phyloP scores from a whole-genome alignment of 495 filamentous ascomycete genomes.

The Aspergillus baeticus region DNA sequence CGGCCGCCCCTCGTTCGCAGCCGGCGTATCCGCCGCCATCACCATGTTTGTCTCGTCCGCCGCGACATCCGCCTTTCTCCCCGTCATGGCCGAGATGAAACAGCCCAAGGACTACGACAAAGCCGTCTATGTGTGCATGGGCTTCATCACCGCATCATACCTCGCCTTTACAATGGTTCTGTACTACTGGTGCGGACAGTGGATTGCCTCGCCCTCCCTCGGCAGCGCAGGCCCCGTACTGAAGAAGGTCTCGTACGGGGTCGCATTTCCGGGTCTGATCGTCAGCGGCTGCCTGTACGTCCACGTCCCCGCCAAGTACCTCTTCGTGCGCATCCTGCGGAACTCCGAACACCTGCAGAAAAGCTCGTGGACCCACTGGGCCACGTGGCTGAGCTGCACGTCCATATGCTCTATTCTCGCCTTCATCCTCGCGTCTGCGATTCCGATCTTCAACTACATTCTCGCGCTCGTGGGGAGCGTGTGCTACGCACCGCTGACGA shows the following conservation, averaged over 20 bases:
- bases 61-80: slow-evolving; percentile 67
- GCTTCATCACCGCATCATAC: slow-evolving; percentile 53
- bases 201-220: slow-evolving; percentile 67
- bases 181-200: slow-evolving; percentile 66
- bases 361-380: slow-evolving; percentile 44
- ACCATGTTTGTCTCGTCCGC: slow-evolving; percentile 63
- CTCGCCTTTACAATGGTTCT: slow-evolving; percentile 62
- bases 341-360: slow-evolving; percentile 55
- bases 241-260: slow-evolving; percentile 67
- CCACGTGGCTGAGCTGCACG: slow-evolving; percentile 58
- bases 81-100: slow-evolving; percentile 74
- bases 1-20: slow-evolving; percentile 26
- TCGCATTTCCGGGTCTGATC: slow-evolving; percentile 65
- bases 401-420: slow-evolving; percentile 54
- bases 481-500: too few relatives aligned
- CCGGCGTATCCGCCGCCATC: slow-evolving; percentile 39
- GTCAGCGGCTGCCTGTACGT: slow-evolving; percentile 62
- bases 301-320: slow-evolving; percentile 56
- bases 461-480: slow-evolving; percentile 48
- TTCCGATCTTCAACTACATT: slow-evolving; percentile 68
- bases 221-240: slow-evolving; percentile 56
- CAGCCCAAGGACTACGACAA: slow-evolving; percentile 57
- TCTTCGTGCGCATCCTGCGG: slow-evolving; percentile 60
- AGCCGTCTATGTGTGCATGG: too few relatives aligned
- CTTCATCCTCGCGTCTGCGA: slow-evolving; percentile 65